Percentiles rank a stretch among this genome's conserved stretches.
Conservation (phyloP, 2,329 filamentous ascomycete genomes). For the Pseudogymnoascus sp. region DNA sequence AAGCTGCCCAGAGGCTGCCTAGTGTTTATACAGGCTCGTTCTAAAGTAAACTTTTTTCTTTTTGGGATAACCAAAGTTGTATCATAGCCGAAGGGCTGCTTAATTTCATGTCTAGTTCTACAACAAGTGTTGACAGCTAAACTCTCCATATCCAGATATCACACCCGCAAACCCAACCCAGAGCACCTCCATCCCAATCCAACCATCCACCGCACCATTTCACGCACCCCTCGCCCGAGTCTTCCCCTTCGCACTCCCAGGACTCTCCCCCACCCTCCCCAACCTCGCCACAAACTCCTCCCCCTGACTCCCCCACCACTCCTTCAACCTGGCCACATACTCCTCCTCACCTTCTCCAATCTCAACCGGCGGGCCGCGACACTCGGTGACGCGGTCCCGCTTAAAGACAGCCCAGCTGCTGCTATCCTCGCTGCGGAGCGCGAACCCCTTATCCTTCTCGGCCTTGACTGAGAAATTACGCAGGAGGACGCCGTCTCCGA, state of each 20-base stretch:
- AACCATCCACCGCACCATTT: not conserved
- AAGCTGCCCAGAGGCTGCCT: not conserved
- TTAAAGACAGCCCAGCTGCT: constrained; percentile 58
- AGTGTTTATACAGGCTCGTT: not conserved
- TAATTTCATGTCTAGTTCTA: not conserved
- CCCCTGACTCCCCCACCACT: constrained; percentile 31
- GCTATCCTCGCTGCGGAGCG: constrained; percentile 38
- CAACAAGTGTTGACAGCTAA: not conserved
- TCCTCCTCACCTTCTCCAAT: constrained; percentile 40
- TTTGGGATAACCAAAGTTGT: not conserved
- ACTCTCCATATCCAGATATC: not conserved
- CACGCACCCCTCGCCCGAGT: not conserved
- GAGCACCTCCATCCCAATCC: not conserved
- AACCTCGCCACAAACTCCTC: constrained; percentile 3
- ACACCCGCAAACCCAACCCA: not conserved
- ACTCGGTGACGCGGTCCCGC: constrained; percentile 31
- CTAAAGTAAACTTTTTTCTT: not conserved
- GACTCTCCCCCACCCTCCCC: not conserved
- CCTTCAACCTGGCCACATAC: constrained; percentile 40
- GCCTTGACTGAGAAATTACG: constrained; percentile 47
- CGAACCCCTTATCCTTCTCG: constrained; percentile 46
- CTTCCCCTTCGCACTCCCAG: not conserved
- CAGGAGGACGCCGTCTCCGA: constrained; percentile 51
- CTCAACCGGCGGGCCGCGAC: constrained; percentile 53
- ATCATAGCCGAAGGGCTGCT: not conserved